Percentiles rank a stretch among this genome's conserved stretches.
These are phyloP conservation scores for Boletus subparvulus DNA, from an alignment of 768 basidiomycete genomes.

Conservation along the genomic window DNA sequence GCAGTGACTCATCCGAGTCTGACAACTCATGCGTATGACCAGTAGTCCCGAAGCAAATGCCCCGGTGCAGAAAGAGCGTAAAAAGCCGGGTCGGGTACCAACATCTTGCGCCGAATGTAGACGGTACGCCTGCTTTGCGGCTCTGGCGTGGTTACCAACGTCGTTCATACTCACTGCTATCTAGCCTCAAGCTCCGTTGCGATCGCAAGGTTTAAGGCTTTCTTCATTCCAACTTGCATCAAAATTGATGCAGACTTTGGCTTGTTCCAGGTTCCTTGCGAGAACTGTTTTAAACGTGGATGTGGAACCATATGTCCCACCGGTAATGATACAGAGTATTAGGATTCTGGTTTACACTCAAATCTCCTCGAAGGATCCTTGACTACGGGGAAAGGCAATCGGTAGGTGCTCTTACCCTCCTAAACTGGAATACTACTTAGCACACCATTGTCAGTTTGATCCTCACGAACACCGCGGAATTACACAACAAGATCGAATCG, in stretches of 20 bases:
- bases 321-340: slow-evolving; percentile 41
- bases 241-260: slow-evolving; percentile 13
- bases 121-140: slow-evolving; percentile 26
- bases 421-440: not conserved
- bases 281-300: slow-evolving; percentile 73
- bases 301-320: slow-evolving; percentile 78
- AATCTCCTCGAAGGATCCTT: slow-evolving; percentile 42
- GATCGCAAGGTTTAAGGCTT: slow-evolving; percentile 51
- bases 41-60: slow-evolving; percentile 7
- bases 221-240: not conserved
- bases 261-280: slow-evolving; percentile 62
- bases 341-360: slow-evolving; percentile 3
- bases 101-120: slow-evolving; percentile 43
- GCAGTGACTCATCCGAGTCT: too few species aligned
- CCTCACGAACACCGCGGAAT: slow-evolving; percentile 67
- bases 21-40: not conserved
- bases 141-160: not conserved
- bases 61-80: slow-evolving; percentile 35
- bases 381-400: slow-evolving; percentile 60
- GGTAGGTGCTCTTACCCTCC: slow-evolving; percentile 29
- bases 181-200: slow-evolving; percentile 61
- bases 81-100: slow-evolving; percentile 49
- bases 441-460: slow-evolving; percentile 42
- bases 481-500: slow-evolving; percentile 62
- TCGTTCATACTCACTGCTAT: not conserved